Evolutionary conservation across 305 asterid genomes (phyloP), one percentile per base, ranked within the genome.

Genomic region (Withania somnifera): DNA sequence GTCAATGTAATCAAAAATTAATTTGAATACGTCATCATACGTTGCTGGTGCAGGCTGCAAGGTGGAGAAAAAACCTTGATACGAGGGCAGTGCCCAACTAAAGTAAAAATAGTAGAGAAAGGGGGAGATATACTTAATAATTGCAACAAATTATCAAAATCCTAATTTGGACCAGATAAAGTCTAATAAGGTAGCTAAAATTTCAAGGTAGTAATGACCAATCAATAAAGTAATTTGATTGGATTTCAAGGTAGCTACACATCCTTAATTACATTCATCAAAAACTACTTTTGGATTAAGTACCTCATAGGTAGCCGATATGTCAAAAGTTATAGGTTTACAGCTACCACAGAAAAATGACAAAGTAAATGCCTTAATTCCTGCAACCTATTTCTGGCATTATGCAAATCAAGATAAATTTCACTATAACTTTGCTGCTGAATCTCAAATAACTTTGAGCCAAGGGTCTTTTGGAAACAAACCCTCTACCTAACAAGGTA

Each of bases 1-100:
- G 86, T 97, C 98, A 63, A 94, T 92, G 90, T 97, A 97, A 80
- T 92, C 97, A 89, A 97, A 94, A 52, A 97, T 94, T 53, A 89
- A 85, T 82, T 85, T 94, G 87, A 94, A 97, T 68, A 97, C 98
- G 68, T 91, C 98, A 75, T 90, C 90, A 76, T 94, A 97, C 40
- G 96, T 90, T 82, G 91, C 86, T 56, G 98, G 99, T 53, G 96
- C 95, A 66, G 93, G 91, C 99, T 94, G 95, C 93, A 89, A 71
- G 57, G 83, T 81, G 73, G 60, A 88, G 81, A 88, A 83, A 67
- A 81, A 81, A 66, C 30, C 11, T 30, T 38, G 63, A 75, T 51
- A 75, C 42, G 19, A 8, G 28, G 42, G 45, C 30, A 51, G 80
- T 51, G 24, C 47, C 61, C 58, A 76, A 51, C 63, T 28, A 76